phyloP scores from a whole-genome alignment of 495 filamentous ascomycete genomes.

The Trichoderma virens region DNA sequence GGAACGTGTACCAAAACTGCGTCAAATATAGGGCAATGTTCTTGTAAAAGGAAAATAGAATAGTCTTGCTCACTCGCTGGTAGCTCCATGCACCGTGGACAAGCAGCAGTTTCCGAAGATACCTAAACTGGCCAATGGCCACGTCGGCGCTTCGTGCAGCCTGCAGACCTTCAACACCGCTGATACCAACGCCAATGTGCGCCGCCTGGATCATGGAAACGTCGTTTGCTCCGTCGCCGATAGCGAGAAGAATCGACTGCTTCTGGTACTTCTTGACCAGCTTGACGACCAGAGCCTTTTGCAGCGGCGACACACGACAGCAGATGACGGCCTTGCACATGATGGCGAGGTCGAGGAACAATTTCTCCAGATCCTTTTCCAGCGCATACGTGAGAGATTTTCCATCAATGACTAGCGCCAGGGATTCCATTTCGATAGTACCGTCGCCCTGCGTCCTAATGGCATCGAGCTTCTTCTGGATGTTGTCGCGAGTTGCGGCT shows the following conservation, averaged over 20 bases:
- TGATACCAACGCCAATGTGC: slow-evolving; percentile 97
- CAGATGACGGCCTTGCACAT: slow-evolving; percentile 98
- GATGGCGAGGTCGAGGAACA: slow-evolving; percentile 87
- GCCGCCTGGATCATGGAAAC: slow-evolving; percentile 99
- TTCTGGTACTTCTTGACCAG: slow-evolving; percentile 94
- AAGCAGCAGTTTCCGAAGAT: slow-evolving; percentile 85
- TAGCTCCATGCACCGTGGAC: slow-evolving; percentile 98
- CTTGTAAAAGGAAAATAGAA: slow-evolving; percentile 99
- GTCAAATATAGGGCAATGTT: slow-evolving; percentile 98
- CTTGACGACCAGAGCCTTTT: slow-evolving; percentile 97
- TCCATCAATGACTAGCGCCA: slow-evolving; percentile 96
- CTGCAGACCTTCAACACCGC: slow-evolving; percentile 96
- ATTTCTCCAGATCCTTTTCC: slow-evolving; percentile 87
- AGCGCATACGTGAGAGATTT: slow-evolving; percentile 90
- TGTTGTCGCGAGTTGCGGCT: slow-evolving; percentile 67
- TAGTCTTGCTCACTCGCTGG: slow-evolving; percentile 90
- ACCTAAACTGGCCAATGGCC: slow-evolving; percentile 93
- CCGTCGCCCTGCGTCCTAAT: slow-evolving; percentile 67
- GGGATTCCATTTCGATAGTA: slow-evolving; percentile 70
- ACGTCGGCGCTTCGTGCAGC: slow-evolving; percentile 95
- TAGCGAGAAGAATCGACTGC: slow-evolving; percentile 77
- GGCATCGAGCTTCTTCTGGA: slow-evolving; percentile 87
- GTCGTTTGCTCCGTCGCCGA: slow-evolving; percentile 97
- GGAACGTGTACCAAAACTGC: slow-evolving; percentile 98
- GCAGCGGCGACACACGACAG: slow-evolving; percentile 97